These are phyloP conservation scores for Zalaria sp. DNA, from an alignment of 2,329 filamentous ascomycete species.

Conservation along the genomic window DNA sequence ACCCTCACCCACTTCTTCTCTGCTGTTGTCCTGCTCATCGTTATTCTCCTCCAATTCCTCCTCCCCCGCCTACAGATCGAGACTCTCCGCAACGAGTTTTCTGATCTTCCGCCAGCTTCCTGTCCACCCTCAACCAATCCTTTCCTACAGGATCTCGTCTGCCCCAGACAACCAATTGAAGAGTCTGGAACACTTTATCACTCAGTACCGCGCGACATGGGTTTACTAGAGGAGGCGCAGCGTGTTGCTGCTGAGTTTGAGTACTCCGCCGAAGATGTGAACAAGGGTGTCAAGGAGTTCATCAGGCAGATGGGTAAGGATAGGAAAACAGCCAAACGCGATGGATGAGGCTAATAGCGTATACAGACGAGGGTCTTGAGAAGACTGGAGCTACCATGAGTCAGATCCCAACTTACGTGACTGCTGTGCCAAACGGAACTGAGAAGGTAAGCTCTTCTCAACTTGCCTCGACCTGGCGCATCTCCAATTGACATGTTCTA, in stretches of 20 bases:
- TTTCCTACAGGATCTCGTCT: conserved; percentile 21
- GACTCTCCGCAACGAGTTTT: conserved; percentile 1
- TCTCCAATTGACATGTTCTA: conserved; percentile 21
- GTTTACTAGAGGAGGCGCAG: conserved; percentile 55
- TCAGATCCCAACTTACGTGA: conserved; percentile 96
- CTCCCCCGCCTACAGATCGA: conserved; percentile 7
- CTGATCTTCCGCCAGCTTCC: conserved; percentile 1
- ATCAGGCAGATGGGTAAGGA: conserved; percentile 62
- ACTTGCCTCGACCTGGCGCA: no score
- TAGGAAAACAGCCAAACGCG: no score
- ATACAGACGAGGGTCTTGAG: conserved; percentile 62
- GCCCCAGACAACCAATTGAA: conserved; percentile 7
- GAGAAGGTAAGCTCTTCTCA: conserved; percentile 58
- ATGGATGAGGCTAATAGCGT: conserved; percentile 6
- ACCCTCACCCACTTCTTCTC: conserved; percentile 8
- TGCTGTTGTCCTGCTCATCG: conserved; percentile 10
- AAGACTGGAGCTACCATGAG: conserved; percentile 70
- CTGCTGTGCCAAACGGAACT: conserved; percentile 86
- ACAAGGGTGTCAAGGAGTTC: conserved; percentile 72
- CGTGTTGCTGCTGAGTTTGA: conserved; percentile 76
- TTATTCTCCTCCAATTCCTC: conserved; percentile 11
- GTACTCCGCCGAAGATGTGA: conserved; percentile 63
- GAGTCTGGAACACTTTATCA: conserved; percentile 7
- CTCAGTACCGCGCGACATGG: conserved; percentile 27
- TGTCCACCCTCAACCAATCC: conserved; percentile 15